Conservation (phyloP, 2,329 filamentous ascomycete genomes). For the Trichoderma citrinoviride region DNA sequence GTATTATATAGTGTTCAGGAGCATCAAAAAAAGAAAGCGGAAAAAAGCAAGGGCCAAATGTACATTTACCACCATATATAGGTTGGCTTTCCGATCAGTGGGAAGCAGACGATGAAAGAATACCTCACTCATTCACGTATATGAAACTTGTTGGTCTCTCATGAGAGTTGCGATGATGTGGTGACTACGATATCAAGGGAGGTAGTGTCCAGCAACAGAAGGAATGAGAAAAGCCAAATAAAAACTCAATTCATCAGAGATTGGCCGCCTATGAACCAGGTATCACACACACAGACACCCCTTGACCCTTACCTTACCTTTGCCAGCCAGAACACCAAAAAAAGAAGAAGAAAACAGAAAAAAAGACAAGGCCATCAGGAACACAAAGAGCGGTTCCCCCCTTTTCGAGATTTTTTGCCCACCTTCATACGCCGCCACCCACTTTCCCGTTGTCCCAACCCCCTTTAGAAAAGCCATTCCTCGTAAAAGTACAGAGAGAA, state of each 20-base stretch:
- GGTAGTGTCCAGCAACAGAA: background rate
- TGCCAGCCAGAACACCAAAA: slow-evolving; percentile 7
- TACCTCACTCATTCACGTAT: slow-evolving; percentile 26
- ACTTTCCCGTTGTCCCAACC: background rate
- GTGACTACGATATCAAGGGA: background rate
- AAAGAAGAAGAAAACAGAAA: background rate
- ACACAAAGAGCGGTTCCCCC: background rate
- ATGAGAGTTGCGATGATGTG: background rate
- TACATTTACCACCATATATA: slow-evolving; percentile 15
- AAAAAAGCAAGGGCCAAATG: slow-evolving; percentile 1
- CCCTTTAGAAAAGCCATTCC: background rate
- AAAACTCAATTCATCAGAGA: background rate
- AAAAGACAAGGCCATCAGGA: background rate
- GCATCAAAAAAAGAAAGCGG: background rate
- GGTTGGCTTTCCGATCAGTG: slow-evolving; percentile 5
- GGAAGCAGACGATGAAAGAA: slow-evolving; percentile 16
- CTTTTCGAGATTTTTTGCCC: background rate
- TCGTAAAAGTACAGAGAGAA: slow-evolving; percentile 9
- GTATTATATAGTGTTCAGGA: slow-evolving; percentile 19
- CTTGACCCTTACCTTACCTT: background rate
- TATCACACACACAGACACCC: background rate
- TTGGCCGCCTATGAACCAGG: slow-evolving; percentile 9
- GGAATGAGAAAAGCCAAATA: too few relatives aligned
- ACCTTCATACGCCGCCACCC: background rate
- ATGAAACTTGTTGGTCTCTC: background rate